phyloP scores from a whole-genome alignment of 2,329 filamentous ascomycete species.

The Dothideomycetidae sp. region DNA sequence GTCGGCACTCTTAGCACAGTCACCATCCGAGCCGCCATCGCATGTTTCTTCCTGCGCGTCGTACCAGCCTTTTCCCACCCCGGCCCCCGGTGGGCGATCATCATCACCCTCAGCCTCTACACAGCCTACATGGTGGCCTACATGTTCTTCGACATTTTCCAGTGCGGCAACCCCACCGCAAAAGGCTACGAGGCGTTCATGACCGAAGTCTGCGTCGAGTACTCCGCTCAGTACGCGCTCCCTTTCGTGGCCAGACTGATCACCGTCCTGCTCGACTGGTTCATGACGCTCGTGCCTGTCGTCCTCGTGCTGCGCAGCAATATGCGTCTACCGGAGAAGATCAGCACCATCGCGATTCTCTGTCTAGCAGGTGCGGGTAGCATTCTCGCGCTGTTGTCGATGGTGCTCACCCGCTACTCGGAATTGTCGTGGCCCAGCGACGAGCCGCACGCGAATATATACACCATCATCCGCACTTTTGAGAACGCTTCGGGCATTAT shows the following conservation, averaged over 20 bases:
- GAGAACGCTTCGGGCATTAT: background rate
- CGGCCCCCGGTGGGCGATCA: background rate
- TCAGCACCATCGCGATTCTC: background rate
- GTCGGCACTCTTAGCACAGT: too few species aligned
- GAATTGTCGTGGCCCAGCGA: background rate
- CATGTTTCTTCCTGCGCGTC: background rate
- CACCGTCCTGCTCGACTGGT: too few species aligned
- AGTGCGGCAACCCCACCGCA: background rate
- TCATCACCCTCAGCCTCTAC: background rate
- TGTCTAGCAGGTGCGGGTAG: background rate
- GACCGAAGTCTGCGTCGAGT: too few species aligned
- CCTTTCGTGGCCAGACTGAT: too few species aligned
- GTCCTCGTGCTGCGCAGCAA: background rate
- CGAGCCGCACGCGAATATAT: background rate
- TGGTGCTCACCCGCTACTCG: background rate
- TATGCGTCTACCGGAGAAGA: background rate
- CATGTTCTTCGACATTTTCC: background rate
- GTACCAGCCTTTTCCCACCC: background rate
- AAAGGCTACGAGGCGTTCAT: too few species aligned
- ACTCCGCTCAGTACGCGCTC: too few species aligned
- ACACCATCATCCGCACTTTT: background rate
- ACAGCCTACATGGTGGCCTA: background rate
- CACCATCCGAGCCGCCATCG: background rate
- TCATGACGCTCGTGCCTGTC: background rate
- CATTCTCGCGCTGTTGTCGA: background rate